Percentiles rank a stretch among this genome's conserved stretches.
phyloP scores from a whole-genome alignment of 1,139 yeast species.

The Magnusiomyces magnusii region DNA sequence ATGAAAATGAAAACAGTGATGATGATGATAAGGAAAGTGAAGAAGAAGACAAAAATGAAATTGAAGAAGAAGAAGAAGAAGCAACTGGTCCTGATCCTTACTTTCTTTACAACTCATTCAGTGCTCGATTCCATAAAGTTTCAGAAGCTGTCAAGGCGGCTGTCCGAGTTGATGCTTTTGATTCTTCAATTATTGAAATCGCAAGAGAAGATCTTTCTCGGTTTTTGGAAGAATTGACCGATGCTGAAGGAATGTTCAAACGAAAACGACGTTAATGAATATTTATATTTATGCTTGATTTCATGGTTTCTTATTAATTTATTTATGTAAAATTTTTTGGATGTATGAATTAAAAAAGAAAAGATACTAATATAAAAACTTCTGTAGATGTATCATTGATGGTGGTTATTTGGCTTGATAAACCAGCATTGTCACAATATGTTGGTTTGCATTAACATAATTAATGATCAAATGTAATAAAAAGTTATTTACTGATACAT shows the following conservation, averaged over 20 bases:
- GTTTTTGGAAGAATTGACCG: slow-evolving; percentile 68
- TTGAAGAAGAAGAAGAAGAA: no score
- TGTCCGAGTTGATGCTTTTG: slow-evolving; percentile 88
- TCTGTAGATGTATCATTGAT: no score
- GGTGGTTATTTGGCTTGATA: no score
- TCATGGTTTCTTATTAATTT: background rate
- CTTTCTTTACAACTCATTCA: slow-evolving; percentile 55
- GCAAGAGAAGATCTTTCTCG: slow-evolving; percentile 81
- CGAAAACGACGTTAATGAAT: background rate
- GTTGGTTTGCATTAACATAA: no score
- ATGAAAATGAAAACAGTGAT: slow-evolving; percentile 1
- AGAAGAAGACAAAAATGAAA: slow-evolving; percentile 22
- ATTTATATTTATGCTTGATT: no score
- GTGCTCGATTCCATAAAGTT: slow-evolving; percentile 83
- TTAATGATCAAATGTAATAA: no score
- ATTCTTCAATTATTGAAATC: slow-evolving; percentile 86
- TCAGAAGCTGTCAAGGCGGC: slow-evolving; percentile 80
- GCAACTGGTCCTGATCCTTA: slow-evolving; percentile 28
- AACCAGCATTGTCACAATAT: no score
- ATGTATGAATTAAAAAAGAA: no score
- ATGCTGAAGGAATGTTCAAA: slow-evolving; percentile 19
- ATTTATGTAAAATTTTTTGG: background rate
- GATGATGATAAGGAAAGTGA: slow-evolving; percentile 20
- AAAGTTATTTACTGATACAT: no score
- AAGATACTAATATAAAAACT: no score